Conservation (phyloP, 2,329 filamentous ascomycete genomes). For the Davidsoniella australis region DNA sequence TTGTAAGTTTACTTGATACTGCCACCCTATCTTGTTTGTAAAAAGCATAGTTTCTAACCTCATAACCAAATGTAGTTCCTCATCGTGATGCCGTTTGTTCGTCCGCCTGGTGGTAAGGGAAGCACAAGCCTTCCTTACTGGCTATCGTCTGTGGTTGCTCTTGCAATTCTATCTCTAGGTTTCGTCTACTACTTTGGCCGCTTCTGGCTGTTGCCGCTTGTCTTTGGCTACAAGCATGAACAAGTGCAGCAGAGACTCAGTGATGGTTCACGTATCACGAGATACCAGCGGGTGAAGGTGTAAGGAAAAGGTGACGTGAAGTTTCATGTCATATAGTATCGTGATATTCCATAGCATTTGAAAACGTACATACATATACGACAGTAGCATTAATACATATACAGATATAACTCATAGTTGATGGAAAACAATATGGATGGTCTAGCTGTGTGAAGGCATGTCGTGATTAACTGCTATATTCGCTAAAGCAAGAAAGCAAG, state of each 20-base stretch:
- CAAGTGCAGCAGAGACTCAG: constrained; percentile 1
- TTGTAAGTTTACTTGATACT: constrained; percentile 13
- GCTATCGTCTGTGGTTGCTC: constrained; percentile 36
- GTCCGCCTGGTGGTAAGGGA: constrained; percentile 30
- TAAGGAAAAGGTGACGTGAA: neutral
- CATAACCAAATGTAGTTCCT: constrained; percentile 21
- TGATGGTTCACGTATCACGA: neutral
- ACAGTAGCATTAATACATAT: too few species aligned
- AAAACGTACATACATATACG: too few species aligned
- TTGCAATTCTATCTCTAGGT: constrained; percentile 32
- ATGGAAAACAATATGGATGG: too few species aligned
- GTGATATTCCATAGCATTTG: too few species aligned
- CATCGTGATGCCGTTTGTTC: constrained; percentile 36
- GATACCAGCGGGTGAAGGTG: neutral
- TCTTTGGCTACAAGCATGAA: constrained; percentile 31
- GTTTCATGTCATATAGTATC: too few species aligned
- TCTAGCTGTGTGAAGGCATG: too few species aligned
- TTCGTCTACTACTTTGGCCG: constrained; percentile 34
- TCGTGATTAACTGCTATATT: too few species aligned
- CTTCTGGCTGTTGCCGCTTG: constrained; percentile 30
- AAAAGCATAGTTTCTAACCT: neutral
- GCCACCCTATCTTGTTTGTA: neutral
- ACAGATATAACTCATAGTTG: too few species aligned
- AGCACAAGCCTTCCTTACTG: constrained; percentile 38
- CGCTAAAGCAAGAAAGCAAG: too few species aligned